Conservation (phyloP, 2,329 filamentous ascomycete species). For the Colletotrichum liaoningense region DNA sequence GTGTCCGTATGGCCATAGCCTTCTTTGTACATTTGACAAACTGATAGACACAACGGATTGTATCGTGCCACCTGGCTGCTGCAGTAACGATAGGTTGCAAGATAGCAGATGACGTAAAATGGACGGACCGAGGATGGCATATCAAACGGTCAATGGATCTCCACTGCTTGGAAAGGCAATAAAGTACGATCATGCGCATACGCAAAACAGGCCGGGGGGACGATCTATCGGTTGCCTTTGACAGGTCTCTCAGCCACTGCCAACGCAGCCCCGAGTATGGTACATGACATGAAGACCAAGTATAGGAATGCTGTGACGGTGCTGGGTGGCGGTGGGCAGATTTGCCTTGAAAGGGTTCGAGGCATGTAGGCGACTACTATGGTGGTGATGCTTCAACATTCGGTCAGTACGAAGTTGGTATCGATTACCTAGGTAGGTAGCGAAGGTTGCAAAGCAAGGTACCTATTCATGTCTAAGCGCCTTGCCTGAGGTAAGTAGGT, state of each 20-base stretch:
- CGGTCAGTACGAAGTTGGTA: not conserved
- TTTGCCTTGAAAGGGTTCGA: not conserved
- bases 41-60: not conserved
- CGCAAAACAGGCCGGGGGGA: conserved; percentile 23
- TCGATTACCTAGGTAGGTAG: not conserved
- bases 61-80: not conserved
- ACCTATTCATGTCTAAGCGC: too few species aligned
- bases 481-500: too few species aligned
- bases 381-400: not conserved
- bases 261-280: not conserved
- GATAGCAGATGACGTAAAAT: conserved; percentile 14
- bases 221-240: conserved; percentile 7
- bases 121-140: conserved; percentile 14
- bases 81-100: not conserved
- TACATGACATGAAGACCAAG: not conserved
- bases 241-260: not conserved
- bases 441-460: not conserved
- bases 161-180: conserved; percentile 17
- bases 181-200: conserved; percentile 30
- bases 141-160: conserved; percentile 7
- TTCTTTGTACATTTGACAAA: not conserved
- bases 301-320: conserved; percentile 1
- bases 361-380: too few species aligned
- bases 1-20: not conserved
- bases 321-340: not conserved